Evolutionary conservation across 2,329 filamentous ascomycete species (phyloP).

Genomic region (Aspergillus pseudoglaucus): DNA sequence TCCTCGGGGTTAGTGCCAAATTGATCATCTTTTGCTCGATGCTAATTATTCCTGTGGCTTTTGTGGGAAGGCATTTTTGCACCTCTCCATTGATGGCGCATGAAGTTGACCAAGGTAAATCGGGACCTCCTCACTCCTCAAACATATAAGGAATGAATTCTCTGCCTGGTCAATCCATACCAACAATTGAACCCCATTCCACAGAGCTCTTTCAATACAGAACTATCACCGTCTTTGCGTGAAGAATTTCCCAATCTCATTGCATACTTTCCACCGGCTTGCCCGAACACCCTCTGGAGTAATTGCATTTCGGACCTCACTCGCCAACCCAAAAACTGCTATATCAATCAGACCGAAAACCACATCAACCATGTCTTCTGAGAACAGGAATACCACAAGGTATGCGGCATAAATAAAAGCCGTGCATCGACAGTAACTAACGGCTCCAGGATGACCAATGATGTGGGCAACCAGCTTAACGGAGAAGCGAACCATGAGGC

Average conservation of each 20-base stretch:
- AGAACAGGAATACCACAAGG: neutral
- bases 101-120: neutral
- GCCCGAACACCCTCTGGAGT: neutral
- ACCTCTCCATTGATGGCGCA: neutral
- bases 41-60: neutral
- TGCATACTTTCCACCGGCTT: neutral
- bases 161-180: neutral
- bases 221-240: neutral
- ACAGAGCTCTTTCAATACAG: neutral
- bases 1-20: neutral
- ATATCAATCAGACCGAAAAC: neutral
- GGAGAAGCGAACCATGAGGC: slow-evolving; percentile 23
- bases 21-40: neutral
- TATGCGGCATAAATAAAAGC: neutral
- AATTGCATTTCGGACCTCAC: neutral
- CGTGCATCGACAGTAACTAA: neutral
- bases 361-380: neutral
- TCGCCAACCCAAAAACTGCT: neutral
- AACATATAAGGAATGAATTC: neutral
- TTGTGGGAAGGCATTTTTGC: neutral
- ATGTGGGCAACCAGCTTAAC: slow-evolving; percentile 21
- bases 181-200: neutral
- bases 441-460: slow-evolving; percentile 13
- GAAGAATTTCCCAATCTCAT: neutral
- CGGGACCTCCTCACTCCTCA: neutral